These are phyloP conservation scores for Thymus quinquecostatus DNA, from an alignment of 257 asterid species.

Conservation along the genomic window DNA sequence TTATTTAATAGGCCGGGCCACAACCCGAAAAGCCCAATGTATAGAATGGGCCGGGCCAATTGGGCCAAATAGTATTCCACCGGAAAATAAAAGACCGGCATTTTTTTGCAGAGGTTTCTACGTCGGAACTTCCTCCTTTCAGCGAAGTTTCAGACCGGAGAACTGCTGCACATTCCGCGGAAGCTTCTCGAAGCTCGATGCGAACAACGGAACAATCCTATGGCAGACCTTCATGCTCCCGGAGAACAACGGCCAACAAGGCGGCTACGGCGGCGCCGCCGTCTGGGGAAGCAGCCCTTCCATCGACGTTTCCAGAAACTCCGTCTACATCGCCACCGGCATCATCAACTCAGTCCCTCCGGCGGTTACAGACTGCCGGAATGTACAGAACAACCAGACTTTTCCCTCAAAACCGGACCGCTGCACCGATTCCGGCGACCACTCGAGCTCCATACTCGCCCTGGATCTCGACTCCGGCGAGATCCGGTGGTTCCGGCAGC, in stretches of 20 bases:
- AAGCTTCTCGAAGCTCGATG: constrained; percentile 51
- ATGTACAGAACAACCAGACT: background rate
- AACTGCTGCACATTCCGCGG: constrained; percentile 61
- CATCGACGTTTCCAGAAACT: constrained; percentile 42
- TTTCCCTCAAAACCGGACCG: background rate
- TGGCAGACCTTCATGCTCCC: constrained; percentile 58
- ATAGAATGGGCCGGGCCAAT: too few relatives aligned
- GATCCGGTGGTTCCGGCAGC: background rate
- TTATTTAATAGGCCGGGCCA: too few relatives aligned
- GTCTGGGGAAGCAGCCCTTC: constrained; percentile 71
- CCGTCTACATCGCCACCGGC: constrained; percentile 56
- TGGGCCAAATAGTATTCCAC: too few relatives aligned
- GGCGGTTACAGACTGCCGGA: background rate
- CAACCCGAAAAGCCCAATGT: too few relatives aligned
- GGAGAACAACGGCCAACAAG: constrained; percentile 39
- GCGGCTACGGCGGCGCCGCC: constrained; percentile 54
- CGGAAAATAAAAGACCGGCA: too few relatives aligned
- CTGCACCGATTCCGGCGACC: background rate
- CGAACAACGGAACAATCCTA: constrained; percentile 38
- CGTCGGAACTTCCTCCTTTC: constrained; percentile 51
- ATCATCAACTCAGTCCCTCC: constrained; percentile 28
- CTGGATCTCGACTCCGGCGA: background rate
- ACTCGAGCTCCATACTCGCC: constrained; percentile 4
- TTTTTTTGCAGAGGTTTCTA: constrained; percentile 31
- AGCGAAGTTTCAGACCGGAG: constrained; percentile 35